Evolutionary conservation across 805 yeast genomes (phyloP).

Genomic region (Ogataea pignaliae): DNA sequence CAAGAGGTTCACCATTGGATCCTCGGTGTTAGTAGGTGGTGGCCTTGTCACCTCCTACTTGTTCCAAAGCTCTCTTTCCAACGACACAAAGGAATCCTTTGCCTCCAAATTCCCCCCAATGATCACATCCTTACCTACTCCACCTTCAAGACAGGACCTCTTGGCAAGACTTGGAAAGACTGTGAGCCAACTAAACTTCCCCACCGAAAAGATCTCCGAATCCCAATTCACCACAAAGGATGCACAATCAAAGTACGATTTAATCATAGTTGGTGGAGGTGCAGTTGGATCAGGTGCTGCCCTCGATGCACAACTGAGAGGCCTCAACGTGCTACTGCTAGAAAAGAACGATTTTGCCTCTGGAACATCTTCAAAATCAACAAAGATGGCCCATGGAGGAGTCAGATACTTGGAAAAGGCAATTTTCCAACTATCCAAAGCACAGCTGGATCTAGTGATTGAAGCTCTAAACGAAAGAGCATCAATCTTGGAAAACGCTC

Average conservation of each 20-base stretch:
- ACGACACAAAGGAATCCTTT: conserved; percentile 8
- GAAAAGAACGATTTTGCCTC: conserved; percentile 89
- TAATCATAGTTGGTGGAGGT: conserved; percentile 92
- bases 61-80: conserved; percentile 3
- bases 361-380: conserved; percentile 90
- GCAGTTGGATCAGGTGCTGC: conserved; percentile 95
- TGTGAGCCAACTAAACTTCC: conserved; percentile 5
- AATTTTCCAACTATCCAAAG: conserved; percentile 84
- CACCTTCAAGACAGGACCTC: conserved; percentile 55
- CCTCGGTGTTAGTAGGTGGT: conserved; percentile 7
- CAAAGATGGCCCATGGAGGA: conserved; percentile 98
- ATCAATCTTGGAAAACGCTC: conserved; percentile 84
- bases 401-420: conserved; percentile 95
- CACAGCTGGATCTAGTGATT: conserved; percentile 81
- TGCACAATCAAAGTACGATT: conserved; percentile 57
- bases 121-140: conserved; percentile 39
- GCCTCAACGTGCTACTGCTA: conserved; percentile 79
- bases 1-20: conserved; percentile 6
- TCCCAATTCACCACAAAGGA: conserved; percentile 20
- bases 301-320: conserved; percentile 85
- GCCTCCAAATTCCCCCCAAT: conserved; percentile 35
- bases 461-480: conserved; percentile 88
- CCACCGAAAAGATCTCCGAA: conserved; percentile 3
- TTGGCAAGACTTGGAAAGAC: conserved; percentile 39
- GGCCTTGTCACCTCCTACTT: conserved; percentile 8